Evolutionary conservation across 805 yeast genomes (phyloP), one percentile per base, ranked within the genome.

Genomic region (Starmera amethionina): DNA sequence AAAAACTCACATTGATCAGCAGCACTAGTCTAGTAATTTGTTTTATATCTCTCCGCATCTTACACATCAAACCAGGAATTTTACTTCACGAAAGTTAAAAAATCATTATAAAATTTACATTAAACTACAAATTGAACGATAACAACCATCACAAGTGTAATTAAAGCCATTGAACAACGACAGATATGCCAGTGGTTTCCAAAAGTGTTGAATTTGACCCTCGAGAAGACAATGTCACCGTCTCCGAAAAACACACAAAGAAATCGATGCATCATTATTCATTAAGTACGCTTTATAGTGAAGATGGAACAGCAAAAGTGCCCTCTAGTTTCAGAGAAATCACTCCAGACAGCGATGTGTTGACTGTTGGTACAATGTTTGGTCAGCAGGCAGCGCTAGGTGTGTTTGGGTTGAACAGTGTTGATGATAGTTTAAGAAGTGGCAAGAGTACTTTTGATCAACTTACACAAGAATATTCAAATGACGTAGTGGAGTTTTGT

Each of bases 321-420:
- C 36, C 36, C 6, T 5, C 29, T 13, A 19, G n/a, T 7, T 34
- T 19, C 14, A 5, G 15, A 28, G 33, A 38, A 11, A n/a, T 42
- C 3, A 42, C 42, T 1, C 37, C 51, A 3, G 58, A 53, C 29
- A 51, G 52, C 3, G 59, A 55, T 35, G 47, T 48, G 8, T 40
- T 54, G 18, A 46, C 44, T 8, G 19, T 50, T 22, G 32, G 19
- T 4, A 54, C 58, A 1, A 31, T 43, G 31, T 55, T 55, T 42
- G 59, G 54, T 31, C 8, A 27, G 8, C 58, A 55, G 37, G 49
- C 56, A 1, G 42, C 51, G 0, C 8, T 39, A 6, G 59, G 59
- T 0, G 19, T 36, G 28, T 51, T 53, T 27, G 16, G 38, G 1
- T 18, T 41, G 19, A 36, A 34, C n/a, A 48, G 39, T 9, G 16